Conservation (phyloP, 805 yeast species). For the Blastobotrys mokoenaii region DNA sequence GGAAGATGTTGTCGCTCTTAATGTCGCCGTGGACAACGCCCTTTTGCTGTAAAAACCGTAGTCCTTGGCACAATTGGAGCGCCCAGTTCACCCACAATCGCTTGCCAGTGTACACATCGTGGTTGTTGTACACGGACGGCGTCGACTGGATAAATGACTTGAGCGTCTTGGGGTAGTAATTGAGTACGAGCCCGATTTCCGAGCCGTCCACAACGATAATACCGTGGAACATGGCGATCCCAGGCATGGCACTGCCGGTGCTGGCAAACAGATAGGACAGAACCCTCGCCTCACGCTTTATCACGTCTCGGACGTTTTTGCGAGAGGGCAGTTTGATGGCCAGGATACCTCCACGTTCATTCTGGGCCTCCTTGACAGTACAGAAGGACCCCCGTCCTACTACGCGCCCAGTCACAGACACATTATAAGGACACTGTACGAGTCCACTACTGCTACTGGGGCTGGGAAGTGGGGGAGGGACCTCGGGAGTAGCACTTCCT, state of each 20-base stretch:
- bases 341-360: neutral
- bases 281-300: conserved; percentile 12
- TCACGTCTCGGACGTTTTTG: conserved; percentile 1
- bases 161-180: conserved; percentile 13
- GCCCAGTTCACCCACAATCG: conserved; percentile 23
- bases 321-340: conserved; percentile 7
- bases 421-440: neutral
- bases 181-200: conserved; percentile 15
- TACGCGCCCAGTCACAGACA: neutral
- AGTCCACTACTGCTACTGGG: neutral
- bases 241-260: conserved; percentile 1
- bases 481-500: too few species aligned
- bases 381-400: neutral
- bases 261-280: conserved; percentile 2
- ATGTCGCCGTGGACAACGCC: conserved; percentile 40
- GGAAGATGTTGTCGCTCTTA: conserved; percentile 39
- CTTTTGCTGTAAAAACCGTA: conserved; percentile 17
- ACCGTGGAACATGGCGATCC: conserved; percentile 14
- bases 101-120: conserved; percentile 15
- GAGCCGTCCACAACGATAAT: neutral
- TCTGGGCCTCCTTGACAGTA: neutral
- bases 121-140: neutral
- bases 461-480: too few species aligned
- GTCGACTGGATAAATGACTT: conserved; percentile 4
- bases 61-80: conserved; percentile 18